A percentile compares a stretch with the other conserved stretches of the same genome.
Conservation (phyloP, 345 rosid genomes). For the Brassica carinata region DNA sequence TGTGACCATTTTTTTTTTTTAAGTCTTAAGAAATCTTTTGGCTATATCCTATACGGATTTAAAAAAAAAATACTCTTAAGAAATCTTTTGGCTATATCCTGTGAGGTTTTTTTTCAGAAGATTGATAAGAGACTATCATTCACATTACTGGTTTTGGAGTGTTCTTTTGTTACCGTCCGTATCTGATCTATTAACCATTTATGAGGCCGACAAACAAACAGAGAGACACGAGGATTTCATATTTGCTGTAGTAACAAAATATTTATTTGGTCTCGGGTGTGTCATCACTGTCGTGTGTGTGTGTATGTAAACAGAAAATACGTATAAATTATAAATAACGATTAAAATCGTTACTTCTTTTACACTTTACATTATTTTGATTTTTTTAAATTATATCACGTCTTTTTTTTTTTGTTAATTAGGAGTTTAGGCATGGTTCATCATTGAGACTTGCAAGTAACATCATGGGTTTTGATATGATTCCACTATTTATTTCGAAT, state of each 20-base stretch:
- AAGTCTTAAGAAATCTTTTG: slow-evolving; percentile 17
- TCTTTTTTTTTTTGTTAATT: neutral
- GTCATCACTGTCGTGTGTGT: neutral
- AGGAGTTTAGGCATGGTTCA: neutral
- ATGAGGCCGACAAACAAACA: slow-evolving; percentile 27
- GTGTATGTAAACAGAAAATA: neutral
- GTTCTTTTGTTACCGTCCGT: slow-evolving; percentile 11
- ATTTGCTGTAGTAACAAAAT: slow-evolving; percentile 1
- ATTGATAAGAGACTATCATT: neutral
- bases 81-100: slow-evolving; percentile 23
- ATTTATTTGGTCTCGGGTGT: slow-evolving; percentile 13
- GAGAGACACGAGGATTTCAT: neutral
- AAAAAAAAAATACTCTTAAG: neutral
- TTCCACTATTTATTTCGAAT: neutral
- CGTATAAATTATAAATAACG: neutral
- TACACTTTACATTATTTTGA: neutral
- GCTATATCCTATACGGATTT: neutral
- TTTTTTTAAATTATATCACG: neutral
- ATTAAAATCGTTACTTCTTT: neutral
- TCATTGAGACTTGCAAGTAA: neutral
- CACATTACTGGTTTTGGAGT: slow-evolving; percentile 19
- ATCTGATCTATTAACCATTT: neutral
- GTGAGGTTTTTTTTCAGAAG: neutral
- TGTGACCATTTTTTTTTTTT: neutral
- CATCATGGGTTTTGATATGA: neutral